Evolutionary conservation across 768 basidiomycete species (phyloP).

Genomic region (Ramaria sp.): DNA sequence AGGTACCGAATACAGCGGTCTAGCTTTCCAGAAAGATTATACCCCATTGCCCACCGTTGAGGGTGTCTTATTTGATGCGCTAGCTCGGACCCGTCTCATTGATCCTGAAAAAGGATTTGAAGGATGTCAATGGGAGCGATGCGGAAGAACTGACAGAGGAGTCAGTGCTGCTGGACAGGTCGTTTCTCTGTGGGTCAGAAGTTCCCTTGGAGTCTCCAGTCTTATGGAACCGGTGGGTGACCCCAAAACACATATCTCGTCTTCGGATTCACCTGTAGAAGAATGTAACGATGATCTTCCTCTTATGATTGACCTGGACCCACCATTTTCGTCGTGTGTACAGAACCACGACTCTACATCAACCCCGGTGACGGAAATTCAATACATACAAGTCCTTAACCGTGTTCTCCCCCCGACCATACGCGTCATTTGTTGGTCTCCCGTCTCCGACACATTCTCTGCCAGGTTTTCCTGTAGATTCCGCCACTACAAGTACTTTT

Average conservation of each 20-base stretch:
- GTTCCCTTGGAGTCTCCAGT: conserved; percentile 31
- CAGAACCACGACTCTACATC: conserved; percentile 7
- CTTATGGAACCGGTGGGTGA: not conserved
- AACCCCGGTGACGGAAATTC: conserved; percentile 38
- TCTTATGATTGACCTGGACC: conserved; percentile 8
- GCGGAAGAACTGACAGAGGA: conserved; percentile 90
- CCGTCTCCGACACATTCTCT: conserved; percentile 68
- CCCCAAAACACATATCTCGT: not conserved
- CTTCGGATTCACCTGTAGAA: not conserved
- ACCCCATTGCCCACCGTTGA: conserved; percentile 87
- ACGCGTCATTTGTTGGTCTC: conserved; percentile 89
- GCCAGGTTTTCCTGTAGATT: conserved; percentile 79
- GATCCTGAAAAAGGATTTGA: conserved; percentile 65
- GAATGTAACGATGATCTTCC: conserved; percentile 10
- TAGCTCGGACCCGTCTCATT: conserved; percentile 68
- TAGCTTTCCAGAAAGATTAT: conserved; percentile 65
- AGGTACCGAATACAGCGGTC: conserved; percentile 85
- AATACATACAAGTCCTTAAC: conserved; percentile 76
- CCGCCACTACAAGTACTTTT: conserved; percentile 98
- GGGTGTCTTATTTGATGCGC: conserved; percentile 67
- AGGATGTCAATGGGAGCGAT: conserved; percentile 83
- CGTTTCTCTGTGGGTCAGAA: conserved; percentile 82
- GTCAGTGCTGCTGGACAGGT: conserved; percentile 95
- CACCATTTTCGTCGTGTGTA: conserved; percentile 14
- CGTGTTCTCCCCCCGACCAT: conserved; percentile 82